These are phyloP conservation scores for Paecilomyces sp. DNA, from an alignment of 2,329 filamentous ascomycete species.

Conservation along the genomic window DNA sequence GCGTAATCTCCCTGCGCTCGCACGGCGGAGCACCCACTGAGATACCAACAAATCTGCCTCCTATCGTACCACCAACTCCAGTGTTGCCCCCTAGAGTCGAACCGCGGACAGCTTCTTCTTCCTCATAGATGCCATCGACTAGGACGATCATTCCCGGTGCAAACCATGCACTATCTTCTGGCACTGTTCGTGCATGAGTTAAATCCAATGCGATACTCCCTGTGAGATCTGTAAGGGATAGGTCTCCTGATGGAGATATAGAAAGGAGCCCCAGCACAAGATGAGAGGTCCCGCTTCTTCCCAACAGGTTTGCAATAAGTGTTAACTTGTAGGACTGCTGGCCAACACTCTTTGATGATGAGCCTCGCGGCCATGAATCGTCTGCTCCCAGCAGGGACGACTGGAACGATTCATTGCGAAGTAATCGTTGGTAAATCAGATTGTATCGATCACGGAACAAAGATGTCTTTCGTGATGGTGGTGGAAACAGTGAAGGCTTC, in stretches of 20 bases:
- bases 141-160: conserved; percentile 93
- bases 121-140: conserved; percentile 92
- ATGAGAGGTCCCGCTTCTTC: conserved; percentile 75
- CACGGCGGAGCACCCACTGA: conserved; percentile 88
- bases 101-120: conserved; percentile 65
- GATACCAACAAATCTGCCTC: conserved; percentile 85
- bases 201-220: conserved; percentile 83
- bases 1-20: conserved; percentile 71
- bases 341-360: conserved; percentile 44
- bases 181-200: conserved; percentile 70
- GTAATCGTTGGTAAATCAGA: conserved; percentile 81
- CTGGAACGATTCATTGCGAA: conserved; percentile 91
- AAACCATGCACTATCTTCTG: conserved; percentile 84
- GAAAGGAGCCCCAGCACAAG: conserved; percentile 79
- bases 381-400: conserved; percentile 63
- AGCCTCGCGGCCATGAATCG: conserved; percentile 48
- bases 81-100: conserved; percentile 67
- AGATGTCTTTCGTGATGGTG: conserved; percentile 71
- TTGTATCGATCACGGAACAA: conserved; percentile 88
- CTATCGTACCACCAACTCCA: conserved; percentile 82
- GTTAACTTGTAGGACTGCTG: conserved; percentile 80
- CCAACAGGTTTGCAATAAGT: conserved; percentile 67
- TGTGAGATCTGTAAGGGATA: conserved; percentile 79
- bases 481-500: conserved; percentile 65
- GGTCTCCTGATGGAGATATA: conserved; percentile 69